Conservation (phyloP, 164 flowering plant species). For the Magnolia officinalis region DNA sequence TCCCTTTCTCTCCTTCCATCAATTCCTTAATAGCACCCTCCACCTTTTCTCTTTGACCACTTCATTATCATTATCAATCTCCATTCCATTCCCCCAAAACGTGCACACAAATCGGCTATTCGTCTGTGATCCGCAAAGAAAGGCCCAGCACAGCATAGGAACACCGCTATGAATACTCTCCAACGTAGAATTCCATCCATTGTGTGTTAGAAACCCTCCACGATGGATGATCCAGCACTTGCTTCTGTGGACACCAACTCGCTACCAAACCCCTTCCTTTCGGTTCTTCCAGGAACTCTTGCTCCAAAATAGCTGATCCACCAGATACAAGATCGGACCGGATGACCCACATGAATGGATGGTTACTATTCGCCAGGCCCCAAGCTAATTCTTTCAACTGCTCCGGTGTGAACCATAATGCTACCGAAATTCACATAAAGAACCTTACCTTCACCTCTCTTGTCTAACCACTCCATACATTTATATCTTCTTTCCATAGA, state of each 20-base stretch:
- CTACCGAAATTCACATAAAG: conserved; percentile 56
- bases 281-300: conserved; percentile 27
- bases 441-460: conserved; percentile 30
- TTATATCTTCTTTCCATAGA: conserved; percentile 44
- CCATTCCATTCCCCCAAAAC: conserved; percentile 32
- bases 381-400: conserved; percentile 51
- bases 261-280: conserved; percentile 26
- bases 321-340: conserved; percentile 44
- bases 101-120: conserved; percentile 29
- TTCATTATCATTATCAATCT: conserved; percentile 16
- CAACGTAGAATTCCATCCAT: conserved; percentile 32
- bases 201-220: conserved; percentile 28
- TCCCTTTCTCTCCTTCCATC: conserved; percentile 36
- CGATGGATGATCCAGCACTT: conserved; percentile 25
- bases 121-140: conserved; percentile 48
- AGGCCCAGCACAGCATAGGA: conserved; percentile 63
- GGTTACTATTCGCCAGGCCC: conserved; percentile 45
- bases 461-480: conserved; percentile 40
- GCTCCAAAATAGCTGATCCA: conserved; percentile 23
- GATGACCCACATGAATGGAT: conserved; percentile 45
- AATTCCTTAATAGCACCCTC: conserved; percentile 26
- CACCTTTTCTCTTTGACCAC: conserved; percentile 28
- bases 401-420: conserved; percentile 26
- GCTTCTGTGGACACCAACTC: conserved; percentile 44
- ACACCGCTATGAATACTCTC: conserved; percentile 27